Evolutionary conservation across 1,284 basidiomycete genomes (phyloP).

Genomic region (Taiwanofungus camphoratus): DNA sequence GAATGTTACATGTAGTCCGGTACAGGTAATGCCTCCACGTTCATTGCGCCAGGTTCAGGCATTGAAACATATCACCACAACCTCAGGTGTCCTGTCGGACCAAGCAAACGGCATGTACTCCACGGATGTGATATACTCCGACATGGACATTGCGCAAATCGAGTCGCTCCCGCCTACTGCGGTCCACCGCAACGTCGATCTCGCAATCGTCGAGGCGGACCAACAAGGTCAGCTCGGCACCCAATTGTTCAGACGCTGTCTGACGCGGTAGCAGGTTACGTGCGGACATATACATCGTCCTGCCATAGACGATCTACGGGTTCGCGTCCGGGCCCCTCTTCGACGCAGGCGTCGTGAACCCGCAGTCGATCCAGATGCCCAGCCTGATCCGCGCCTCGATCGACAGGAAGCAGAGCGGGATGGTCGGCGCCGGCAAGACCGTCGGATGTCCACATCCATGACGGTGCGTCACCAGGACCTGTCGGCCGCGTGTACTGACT

Average conservation of each 20-base stretch:
- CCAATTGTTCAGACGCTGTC: not conserved
- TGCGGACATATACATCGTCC: constrained; percentile 32
- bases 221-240: constrained; percentile 24
- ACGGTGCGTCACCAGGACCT: too few relatives aligned
- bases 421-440: constrained; percentile 28
- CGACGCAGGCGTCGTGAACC: constrained; percentile 32
- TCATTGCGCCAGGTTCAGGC: not conserved
- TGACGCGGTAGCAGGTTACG: constrained; percentile 27
- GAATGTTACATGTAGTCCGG: constrained; percentile 27
- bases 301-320: constrained; percentile 38
- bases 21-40: constrained; percentile 20
- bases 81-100: constrained; percentile 25
- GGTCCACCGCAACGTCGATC: constrained; percentile 30
- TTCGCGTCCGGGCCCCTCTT: constrained; percentile 30
- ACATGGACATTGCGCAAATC: constrained; percentile 30
- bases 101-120: constrained; percentile 27
- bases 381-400: constrained; percentile 24
- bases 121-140: constrained; percentile 30
- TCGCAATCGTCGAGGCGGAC: constrained; percentile 29
- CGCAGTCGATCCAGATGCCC: constrained; percentile 34
- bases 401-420: constrained; percentile 28
- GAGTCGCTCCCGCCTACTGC: constrained; percentile 30
- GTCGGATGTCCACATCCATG: constrained; percentile 28
- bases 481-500: constrained; percentile 6
- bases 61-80: not conserved